A percentile compares a stretch with the other conserved stretches of the same genome.
Evolutionary conservation across 768 basidiomycete species (phyloP).

Genomic region (Boletus fagicola): DNA sequence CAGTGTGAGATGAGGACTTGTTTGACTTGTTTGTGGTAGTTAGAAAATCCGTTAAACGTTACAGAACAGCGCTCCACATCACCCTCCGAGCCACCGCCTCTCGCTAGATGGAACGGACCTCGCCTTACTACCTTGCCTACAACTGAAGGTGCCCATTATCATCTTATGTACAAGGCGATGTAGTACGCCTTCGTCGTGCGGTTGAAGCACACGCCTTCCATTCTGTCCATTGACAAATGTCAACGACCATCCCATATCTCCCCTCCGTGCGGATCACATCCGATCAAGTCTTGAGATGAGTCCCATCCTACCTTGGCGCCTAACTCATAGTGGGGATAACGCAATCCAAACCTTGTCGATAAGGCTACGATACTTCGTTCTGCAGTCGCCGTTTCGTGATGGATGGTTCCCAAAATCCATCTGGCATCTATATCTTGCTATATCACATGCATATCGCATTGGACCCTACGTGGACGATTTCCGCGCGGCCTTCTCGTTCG

Average conservation of each 20-base stretch:
- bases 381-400: conserved; percentile 9
- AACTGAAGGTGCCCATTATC: not conserved
- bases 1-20: not conserved
- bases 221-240: conserved; percentile 5
- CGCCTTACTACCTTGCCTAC: not conserved
- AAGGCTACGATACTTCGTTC: conserved; percentile 8
- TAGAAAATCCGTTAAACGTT: not conserved
- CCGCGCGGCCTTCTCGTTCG: conserved; percentile 15
- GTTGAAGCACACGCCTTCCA: conserved; percentile 19
- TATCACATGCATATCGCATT: conserved; percentile 16
- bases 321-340: conserved; percentile 8
- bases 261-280: conserved; percentile 22
- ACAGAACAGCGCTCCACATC: too few relatives aligned
- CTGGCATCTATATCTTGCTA: conserved; percentile 16
- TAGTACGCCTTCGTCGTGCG: conserved; percentile 1
- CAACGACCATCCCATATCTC: conserved; percentile 8
- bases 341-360: conserved; percentile 16
- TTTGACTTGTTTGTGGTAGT: not conserved
- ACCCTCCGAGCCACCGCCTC: not conserved
- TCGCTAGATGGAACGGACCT: not conserved
- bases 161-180: conserved; percentile 14
- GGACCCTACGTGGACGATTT: conserved; percentile 23
- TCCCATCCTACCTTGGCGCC: not conserved
- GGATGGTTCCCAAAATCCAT: conserved; percentile 1
- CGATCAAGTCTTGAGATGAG: conserved; percentile 5